phyloP scores from a whole-genome alignment of 768 basidiomycete species.

The Naematelia aurantialba region DNA sequence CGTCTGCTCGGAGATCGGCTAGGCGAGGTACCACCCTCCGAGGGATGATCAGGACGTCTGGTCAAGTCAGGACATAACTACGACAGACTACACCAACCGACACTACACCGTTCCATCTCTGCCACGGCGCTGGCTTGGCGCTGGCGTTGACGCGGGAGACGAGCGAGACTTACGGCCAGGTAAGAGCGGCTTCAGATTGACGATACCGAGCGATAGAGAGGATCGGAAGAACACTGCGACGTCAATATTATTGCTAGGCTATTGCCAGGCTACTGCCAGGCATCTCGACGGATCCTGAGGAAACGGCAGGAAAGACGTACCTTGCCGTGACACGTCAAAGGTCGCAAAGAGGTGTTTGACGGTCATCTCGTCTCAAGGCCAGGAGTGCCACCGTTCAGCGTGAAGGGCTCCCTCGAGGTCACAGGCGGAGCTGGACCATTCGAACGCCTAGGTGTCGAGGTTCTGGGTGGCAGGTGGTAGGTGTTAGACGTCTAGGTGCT shows the following conservation, averaged over 20 bases:
- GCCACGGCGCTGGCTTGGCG: no score
- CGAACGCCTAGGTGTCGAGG: neutral
- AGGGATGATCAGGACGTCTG: constrained; percentile 61
- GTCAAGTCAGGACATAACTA: no score
- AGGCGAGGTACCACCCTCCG: constrained; percentile 57
- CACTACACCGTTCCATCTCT: no score
- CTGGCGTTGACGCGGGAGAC: no score
- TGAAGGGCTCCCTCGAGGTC: no score
- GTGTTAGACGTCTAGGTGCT: no score
- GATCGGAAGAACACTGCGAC: constrained; percentile 59
- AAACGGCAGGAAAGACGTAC: constrained; percentile 4
- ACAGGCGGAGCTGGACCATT: neutral
- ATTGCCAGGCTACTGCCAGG: no score
- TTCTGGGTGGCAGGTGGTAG: no score
- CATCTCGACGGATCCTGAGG: neutral
- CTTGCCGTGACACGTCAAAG: constrained; percentile 27
- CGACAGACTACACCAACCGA: no score
- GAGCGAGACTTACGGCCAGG: constrained; percentile 72
- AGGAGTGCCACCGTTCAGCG: no score
- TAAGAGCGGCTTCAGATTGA: constrained; percentile 90
- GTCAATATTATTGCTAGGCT: constrained; percentile 1
- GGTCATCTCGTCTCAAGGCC: constrained; percentile 1
- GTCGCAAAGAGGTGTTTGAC: constrained; percentile 22
- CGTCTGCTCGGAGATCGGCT: constrained; percentile 56
- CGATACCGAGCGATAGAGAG: constrained; percentile 72